phyloP scores from a whole-genome alignment of 108 stramenopile genomes.

The Seminavis robusta region DNA sequence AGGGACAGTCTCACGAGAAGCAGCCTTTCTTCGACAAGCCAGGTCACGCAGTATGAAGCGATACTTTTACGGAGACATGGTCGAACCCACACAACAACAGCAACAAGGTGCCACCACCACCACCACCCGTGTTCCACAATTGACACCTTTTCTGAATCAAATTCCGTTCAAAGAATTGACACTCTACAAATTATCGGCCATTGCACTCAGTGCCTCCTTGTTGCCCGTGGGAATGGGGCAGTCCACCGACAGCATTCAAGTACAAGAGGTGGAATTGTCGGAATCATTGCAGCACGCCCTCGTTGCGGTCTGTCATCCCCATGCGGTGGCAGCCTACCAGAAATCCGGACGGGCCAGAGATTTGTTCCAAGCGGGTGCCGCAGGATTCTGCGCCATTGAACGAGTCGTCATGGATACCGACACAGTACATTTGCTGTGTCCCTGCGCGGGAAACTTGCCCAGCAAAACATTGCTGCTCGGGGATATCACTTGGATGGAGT shows the following conservation, averaged over 20 bases:
- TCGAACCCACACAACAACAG: constrained; percentile 13
- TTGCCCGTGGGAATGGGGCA: constrained; percentile 81
- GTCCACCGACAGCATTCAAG: constrained; percentile 78
- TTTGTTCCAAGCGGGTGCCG: constrained; percentile 67
- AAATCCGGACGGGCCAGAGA: constrained; percentile 54
- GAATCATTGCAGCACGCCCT: constrained; percentile 53
- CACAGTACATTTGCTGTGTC: constrained; percentile 65
- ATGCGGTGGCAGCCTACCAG: constrained; percentile 62
- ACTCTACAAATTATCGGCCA: constrained; percentile 61
- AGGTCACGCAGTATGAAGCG: constrained; percentile 62
- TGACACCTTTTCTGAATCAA: constrained; percentile 73
- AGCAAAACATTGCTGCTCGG: constrained; percentile 64
- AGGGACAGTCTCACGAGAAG: constrained; percentile 68
- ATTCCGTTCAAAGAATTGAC: constrained; percentile 52
- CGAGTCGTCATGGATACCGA: constrained; percentile 66
- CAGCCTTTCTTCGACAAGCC: constrained; percentile 53
- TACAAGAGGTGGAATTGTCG: constrained; percentile 43
- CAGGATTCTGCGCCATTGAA: constrained; percentile 84
- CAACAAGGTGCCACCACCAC: neutral
- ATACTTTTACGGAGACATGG: constrained; percentile 76
- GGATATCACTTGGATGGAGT: constrained; percentile 86
- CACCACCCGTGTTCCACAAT: constrained; percentile 43
- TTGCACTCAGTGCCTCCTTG: constrained; percentile 67
- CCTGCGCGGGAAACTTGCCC: constrained; percentile 76
- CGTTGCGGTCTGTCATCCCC: constrained; percentile 83